These are phyloP conservation scores for Tranzscheliella williamsii DNA, from an alignment of 1,284 basidiomycete species.

Conservation along the genomic window DNA sequence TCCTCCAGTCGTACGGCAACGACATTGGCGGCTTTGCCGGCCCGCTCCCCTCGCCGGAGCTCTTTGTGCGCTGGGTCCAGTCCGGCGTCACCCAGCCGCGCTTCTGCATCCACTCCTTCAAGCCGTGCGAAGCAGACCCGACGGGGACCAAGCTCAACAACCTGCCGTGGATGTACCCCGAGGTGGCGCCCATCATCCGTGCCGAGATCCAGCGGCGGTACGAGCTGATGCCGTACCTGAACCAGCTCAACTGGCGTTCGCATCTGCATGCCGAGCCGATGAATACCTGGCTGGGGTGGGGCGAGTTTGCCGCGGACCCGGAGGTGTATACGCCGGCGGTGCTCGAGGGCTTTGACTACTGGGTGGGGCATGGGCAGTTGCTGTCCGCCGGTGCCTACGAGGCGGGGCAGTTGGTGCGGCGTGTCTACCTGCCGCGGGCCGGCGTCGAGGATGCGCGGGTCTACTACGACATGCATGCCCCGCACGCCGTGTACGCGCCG, in stretches of 20 bases:
- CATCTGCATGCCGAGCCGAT: conserved; percentile 61
- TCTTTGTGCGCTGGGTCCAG: conserved; percentile 64
- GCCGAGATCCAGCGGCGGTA: conserved; percentile 63
- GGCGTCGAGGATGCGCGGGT: conserved; percentile 37
- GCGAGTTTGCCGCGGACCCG: conserved; percentile 62
- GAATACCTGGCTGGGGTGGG: conserved; percentile 63
- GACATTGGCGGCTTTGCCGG: conserved; percentile 64
- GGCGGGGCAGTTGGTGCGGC: conserved; percentile 56
- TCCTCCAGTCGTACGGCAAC: conserved; percentile 50
- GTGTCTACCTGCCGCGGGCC: conserved; percentile 62
- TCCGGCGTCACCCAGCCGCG: conserved; percentile 56
- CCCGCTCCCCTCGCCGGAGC: conserved; percentile 62
- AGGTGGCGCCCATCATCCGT: conserved; percentile 61
- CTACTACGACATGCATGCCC: conserved; percentile 34
- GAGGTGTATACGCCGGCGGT: conserved; percentile 59
- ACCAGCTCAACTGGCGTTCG: conserved; percentile 62
- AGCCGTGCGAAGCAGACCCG: conserved; percentile 62
- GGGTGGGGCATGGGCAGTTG: conserved; percentile 62
- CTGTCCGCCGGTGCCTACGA: conserved; percentile 61
- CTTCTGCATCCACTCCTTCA: conserved; percentile 62
- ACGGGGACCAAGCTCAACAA: conserved; percentile 61
- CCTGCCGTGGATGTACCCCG: conserved; percentile 64
- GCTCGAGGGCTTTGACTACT: conserved; percentile 63
- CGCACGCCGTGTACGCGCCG: conserved; percentile 10
- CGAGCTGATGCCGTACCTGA: conserved; percentile 61